Evolutionary conservation across 805 yeast species (phyloP).

Genomic region (Kuraishia borneana): DNA sequence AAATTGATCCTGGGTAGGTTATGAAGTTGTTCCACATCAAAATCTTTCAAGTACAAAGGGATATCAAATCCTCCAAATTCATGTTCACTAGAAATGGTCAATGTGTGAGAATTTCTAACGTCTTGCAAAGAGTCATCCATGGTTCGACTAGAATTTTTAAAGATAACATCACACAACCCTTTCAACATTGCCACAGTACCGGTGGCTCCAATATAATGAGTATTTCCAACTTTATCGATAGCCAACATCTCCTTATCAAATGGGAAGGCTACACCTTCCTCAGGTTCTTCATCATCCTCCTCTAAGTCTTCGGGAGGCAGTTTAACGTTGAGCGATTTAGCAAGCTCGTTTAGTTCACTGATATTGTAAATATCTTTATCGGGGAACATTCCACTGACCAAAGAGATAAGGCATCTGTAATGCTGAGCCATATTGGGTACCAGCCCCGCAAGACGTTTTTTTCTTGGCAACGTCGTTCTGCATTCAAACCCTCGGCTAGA

Average conservation of each 20-base stretch:
- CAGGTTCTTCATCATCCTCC: conserved; percentile 3
- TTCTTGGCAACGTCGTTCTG: conserved; percentile 28
- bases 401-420: conserved; percentile 25
- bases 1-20: conserved; percentile 28
- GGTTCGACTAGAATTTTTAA: conserved; percentile 22
- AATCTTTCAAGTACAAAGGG: conserved; percentile 16
- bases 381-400: conserved; percentile 30
- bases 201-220: conserved; percentile 34
- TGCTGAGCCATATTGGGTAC: conserved; percentile 30
- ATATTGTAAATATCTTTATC: conserved; percentile 30
- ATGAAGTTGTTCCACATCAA: conserved; percentile 18
- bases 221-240: conserved; percentile 32
- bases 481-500: conserved; percentile 25
- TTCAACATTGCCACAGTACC: conserved; percentile 33
- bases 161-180: conserved; percentile 29
- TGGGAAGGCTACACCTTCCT: background rate
- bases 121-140: conserved; percentile 24
- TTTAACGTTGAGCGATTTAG: conserved; percentile 18
- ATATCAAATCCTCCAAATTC: background rate
- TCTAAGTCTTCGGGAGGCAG: conserved; percentile 18
- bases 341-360: conserved; percentile 27
- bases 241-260: conserved; percentile 19
- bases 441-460: conserved; percentile 28
- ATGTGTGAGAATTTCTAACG: conserved; percentile 15
- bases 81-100: background rate